Conservation (phyloP, 441 rosid species). For the Erodium moschatum region DNA sequence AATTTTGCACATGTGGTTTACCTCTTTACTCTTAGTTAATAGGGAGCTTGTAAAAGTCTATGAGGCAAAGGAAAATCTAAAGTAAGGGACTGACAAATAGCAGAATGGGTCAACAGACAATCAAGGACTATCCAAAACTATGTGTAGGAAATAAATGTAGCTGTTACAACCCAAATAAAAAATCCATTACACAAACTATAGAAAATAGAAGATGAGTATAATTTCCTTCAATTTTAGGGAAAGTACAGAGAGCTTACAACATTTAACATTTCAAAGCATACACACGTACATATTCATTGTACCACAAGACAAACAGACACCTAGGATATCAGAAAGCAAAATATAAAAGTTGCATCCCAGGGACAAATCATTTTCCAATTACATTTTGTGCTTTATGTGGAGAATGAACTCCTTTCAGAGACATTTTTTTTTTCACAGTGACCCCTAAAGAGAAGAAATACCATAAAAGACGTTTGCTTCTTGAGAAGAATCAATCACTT, state of each 20-base stretch:
- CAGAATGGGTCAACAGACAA: not conserved
- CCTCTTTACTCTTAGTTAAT: not conserved
- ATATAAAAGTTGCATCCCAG: not conserved
- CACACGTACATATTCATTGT: not conserved
- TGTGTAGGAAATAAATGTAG: not conserved
- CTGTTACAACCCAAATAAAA: not conserved
- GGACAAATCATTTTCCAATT: not conserved
- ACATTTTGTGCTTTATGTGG: not conserved
- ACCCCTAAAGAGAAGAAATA: not conserved
- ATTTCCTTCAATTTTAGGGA: not conserved
- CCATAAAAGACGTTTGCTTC: not conserved
- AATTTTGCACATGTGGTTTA: conserved; percentile 12
- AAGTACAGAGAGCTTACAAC: too few relatives aligned
- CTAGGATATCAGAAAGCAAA: not conserved
- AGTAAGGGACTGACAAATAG: conserved; percentile 1
- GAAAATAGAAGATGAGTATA: not conserved
- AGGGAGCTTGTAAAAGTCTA: not conserved
- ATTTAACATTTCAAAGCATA: too few relatives aligned
- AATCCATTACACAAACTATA: not conserved
- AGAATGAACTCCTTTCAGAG: not conserved
- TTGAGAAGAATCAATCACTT: not conserved
- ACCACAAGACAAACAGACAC: not conserved
- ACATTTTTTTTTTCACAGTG: not conserved
- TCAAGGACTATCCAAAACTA: not conserved
- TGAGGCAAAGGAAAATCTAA: conserved; percentile 9